phyloP scores from a whole-genome alignment of 2,329 filamentous ascomycete genomes.

The Penicillium sp. region DNA sequence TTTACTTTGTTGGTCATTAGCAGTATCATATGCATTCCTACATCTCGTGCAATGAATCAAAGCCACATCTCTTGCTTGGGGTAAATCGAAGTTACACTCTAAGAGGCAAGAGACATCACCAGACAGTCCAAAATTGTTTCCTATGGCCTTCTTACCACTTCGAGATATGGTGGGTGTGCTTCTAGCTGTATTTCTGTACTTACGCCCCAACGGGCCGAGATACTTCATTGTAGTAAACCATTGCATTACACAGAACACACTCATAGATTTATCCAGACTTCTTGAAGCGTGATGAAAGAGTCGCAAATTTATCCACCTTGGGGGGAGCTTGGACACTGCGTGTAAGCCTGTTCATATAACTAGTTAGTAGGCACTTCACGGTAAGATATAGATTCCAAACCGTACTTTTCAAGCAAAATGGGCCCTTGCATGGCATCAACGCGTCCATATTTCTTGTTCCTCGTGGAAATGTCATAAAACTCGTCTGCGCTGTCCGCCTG shows the following conservation, averaged over 20 bases:
- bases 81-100: background rate
- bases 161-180: background rate
- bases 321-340: slow-evolving; percentile 58
- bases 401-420: slow-evolving; percentile 84
- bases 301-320: slow-evolving; percentile 63
- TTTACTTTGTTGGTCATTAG: background rate
- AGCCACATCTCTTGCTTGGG: background rate
- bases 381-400: background rate
- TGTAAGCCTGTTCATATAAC: slow-evolving; percentile 54
- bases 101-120: background rate
- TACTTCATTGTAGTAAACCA: background rate
- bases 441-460: slow-evolving; percentile 90
- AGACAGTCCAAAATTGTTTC: background rate
- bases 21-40: background rate
- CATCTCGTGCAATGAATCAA: too few relatives aligned
- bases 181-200: background rate
- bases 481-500: slow-evolving; percentile 87
- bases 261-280: slow-evolving; percentile 44
- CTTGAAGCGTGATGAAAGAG: slow-evolving; percentile 73
- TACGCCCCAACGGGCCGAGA: background rate
- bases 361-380: slow-evolving; percentile 14
- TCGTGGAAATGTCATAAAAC: slow-evolving; percentile 86
- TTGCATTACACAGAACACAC: background rate
- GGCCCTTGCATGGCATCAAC: slow-evolving; percentile 91
- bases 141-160: background rate